Conservation (phyloP, 352 stramenopile genomes). For the Globisporangium irregulare region DNA sequence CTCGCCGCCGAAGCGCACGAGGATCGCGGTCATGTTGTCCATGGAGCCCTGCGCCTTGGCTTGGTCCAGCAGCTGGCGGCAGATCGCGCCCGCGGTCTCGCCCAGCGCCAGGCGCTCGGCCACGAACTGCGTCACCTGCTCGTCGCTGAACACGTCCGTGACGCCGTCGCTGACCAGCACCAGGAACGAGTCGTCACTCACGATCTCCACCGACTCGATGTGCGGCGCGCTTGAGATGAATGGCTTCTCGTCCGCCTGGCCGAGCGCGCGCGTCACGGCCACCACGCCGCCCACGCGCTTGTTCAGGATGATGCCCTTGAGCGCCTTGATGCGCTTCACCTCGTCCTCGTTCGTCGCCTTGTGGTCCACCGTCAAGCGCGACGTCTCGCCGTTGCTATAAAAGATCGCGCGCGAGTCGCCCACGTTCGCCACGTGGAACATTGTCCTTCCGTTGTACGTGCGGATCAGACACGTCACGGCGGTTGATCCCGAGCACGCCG, state of each 20-base stretch:
- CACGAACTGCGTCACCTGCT: constrained; percentile 70
- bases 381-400: constrained; percentile 43
- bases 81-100: constrained; percentile 53
- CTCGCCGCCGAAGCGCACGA: constrained; percentile 61
- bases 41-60: constrained; percentile 63
- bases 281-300: constrained; percentile 73
- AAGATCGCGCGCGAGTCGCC: constrained; percentile 77
- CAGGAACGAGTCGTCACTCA: constrained; percentile 54
- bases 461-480: constrained; percentile 74
- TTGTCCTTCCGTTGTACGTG: constrained; percentile 51
- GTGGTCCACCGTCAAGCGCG: constrained; percentile 70
- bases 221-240: constrained; percentile 72
- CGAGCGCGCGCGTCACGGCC: constrained; percentile 68
- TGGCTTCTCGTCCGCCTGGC: constrained; percentile 80
- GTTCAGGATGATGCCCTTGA: constrained; percentile 82
- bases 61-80: constrained; percentile 61
- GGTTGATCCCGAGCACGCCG: constrained; percentile 61
- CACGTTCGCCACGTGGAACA: constrained; percentile 74
- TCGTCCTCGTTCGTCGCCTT: constrained; percentile 79
- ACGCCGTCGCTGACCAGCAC: constrained; percentile 77
- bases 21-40: constrained; percentile 83
- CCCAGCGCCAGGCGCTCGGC: constrained; percentile 35
- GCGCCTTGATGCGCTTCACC: constrained; percentile 62
- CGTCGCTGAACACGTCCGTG: constrained; percentile 70
- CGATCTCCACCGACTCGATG: constrained; percentile 53